Evolutionary conservation across 352 stramenopile genomes (phyloP), one percentile per base, ranked within the genome.

Genomic region (Globisporangium irregulare): DNA sequence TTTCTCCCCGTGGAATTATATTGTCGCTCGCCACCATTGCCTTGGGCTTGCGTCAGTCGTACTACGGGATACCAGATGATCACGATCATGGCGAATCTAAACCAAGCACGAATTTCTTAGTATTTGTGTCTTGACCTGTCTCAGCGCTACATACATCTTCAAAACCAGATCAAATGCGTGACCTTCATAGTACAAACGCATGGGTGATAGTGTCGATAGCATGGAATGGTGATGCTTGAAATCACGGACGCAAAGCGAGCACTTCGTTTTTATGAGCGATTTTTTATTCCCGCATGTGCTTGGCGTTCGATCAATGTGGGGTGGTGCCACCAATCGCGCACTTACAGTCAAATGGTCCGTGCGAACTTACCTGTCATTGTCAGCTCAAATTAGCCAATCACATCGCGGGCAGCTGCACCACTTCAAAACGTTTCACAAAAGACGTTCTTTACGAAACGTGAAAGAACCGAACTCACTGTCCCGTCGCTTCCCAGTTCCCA

Each of bases 61-160:
- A 89, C 72, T 74, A 83, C 82, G 82, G 77, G 77, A 94, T 81
- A 94, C 60, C 62, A 66, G 75, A 80, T 87, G 81, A 81, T 68
- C 57, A 68, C 72, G 74, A 84, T 86, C 85, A 84, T 81, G 75
- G 86, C 86, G 69, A 92, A 78, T 92, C 80, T 90, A 92, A 92
- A 92, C 86, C 86, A 94, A 92, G 86, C 68, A 65, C 68, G 66
- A 75, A 89, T 84, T 78, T 50, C 50, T 59, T 71, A 74, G 73
- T 91, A 83, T 86, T 78, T 73, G 79, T 70, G 71, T 65, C 84
- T 92, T 94, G 86, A 94, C 86, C 86, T 94, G 86, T 94, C 86
- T 94, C 84, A 92, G 82, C 66, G 86, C 86, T 77, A 93, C 81
- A 93, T 82, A 57, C 67, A 24, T 24, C 6, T n/a, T 51, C 27